Evolutionary conservation across 495 filamentous ascomycete genomes (phyloP).

Genomic region (Penicillium parvum): DNA sequence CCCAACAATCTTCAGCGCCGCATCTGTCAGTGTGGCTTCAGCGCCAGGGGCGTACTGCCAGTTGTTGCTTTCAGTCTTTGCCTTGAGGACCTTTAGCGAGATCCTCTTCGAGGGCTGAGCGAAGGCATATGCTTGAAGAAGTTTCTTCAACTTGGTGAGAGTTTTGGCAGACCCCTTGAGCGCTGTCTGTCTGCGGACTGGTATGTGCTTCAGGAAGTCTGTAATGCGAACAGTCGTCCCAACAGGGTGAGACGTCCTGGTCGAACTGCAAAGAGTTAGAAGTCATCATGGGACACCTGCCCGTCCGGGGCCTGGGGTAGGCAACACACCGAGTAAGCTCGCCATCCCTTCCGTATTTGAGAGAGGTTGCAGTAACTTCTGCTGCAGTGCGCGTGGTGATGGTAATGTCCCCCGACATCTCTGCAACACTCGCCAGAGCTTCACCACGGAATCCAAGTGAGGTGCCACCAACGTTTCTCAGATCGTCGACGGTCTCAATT

Average conservation of each 20-base stretch:
- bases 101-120: conserved; percentile 61
- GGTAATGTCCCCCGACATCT: conserved; percentile 58
- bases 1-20: conserved; percentile 67
- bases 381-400: conserved; percentile 69
- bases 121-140: conserved; percentile 73
- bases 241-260: conserved; percentile 57
- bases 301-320: neutral
- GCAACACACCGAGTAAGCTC: conserved; percentile 40
- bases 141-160: conserved; percentile 58
- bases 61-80: conserved; percentile 56
- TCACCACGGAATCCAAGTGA: conserved; percentile 85
- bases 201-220: conserved; percentile 64
- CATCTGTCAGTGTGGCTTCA: conserved; percentile 54
- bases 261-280: conserved; percentile 27
- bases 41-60: conserved; percentile 68
- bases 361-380: conserved; percentile 57
- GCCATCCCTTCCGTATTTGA: conserved; percentile 51
- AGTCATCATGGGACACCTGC: neutral
- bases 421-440: conserved; percentile 73
- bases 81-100: conserved; percentile 61
- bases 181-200: conserved; percentile 67
- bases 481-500: conserved; percentile 65
- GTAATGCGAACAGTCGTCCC: conserved; percentile 73
- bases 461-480: conserved; percentile 59
- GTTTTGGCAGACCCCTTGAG: conserved; percentile 59